Conservation (phyloP, 306 rosid genomes). For the Fagus sylvatica region DNA sequence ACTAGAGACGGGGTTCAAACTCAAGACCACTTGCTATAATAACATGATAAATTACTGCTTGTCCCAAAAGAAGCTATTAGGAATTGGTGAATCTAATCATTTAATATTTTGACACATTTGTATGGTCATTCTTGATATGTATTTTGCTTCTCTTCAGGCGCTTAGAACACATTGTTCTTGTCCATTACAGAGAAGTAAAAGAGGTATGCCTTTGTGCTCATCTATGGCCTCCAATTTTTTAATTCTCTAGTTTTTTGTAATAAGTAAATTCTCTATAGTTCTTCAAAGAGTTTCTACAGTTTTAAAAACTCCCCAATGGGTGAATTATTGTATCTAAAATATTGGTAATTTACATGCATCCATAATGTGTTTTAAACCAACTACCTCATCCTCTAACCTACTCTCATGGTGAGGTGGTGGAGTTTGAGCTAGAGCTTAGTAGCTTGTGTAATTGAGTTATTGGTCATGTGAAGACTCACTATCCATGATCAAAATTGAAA, state of each 20-base stretch:
- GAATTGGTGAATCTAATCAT: no score
- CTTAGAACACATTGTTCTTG: constrained; percentile 75
- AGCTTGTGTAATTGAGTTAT: background rate
- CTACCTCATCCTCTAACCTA: background rate
- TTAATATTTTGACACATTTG: background rate
- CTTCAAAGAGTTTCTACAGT: background rate
- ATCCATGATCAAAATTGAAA: background rate
- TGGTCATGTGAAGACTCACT: constrained; percentile 1
- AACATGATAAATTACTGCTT: no score
- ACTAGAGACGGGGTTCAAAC: no score
- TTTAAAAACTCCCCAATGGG: background rate
- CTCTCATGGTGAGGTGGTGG: background rate
- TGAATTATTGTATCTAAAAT: background rate
- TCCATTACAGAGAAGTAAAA: constrained; percentile 67
- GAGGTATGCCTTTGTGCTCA: constrained; percentile 44
- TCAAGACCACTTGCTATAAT: no score
- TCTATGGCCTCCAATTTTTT: constrained; percentile 4
- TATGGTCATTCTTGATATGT: background rate
- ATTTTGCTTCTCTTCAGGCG: constrained; percentile 45
- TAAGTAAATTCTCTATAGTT: background rate
- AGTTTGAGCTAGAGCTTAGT: background rate
- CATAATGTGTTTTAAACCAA: background rate
- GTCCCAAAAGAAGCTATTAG: no score
- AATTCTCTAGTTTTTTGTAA: constrained; percentile 1
- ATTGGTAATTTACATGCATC: background rate